phyloP scores from a whole-genome alignment of 192 early-diverging fungal genomes.

The Backusella westeae region DNA sequence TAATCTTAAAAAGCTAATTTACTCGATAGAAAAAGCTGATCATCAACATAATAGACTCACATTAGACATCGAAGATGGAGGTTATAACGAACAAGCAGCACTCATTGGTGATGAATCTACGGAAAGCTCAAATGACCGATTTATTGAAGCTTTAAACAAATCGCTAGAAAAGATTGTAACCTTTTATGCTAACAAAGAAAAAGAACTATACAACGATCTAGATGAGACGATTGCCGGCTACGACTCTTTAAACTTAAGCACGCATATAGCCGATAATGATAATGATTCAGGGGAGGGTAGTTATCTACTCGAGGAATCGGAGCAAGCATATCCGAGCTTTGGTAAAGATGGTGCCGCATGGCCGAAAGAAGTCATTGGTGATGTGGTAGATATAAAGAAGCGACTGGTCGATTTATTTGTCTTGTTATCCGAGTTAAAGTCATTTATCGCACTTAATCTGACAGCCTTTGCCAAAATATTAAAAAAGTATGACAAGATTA shows the following conservation, averaged over 20 bases:
- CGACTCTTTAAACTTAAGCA: neutral
- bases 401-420: slow-evolving; percentile 77
- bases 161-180: slow-evolving; percentile 78
- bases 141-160: slow-evolving; percentile 76
- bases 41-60: neutral
- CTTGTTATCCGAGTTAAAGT: slow-evolving; percentile 78
- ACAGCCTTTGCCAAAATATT: slow-evolving; percentile 94
- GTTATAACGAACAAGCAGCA: slow-evolving; percentile 31
- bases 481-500: slow-evolving; percentile 98
- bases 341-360: neutral
- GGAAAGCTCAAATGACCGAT: slow-evolving; percentile 46
- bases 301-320: neutral
- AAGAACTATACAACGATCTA: slow-evolving; percentile 68
- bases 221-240: slow-evolving; percentile 27
- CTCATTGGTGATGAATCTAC: slow-evolving; percentile 24
- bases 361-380: neutral
- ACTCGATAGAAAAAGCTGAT: slow-evolving; percentile 66
- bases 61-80: slow-evolving; percentile 34
- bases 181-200: slow-evolving; percentile 85
- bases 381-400: slow-evolving; percentile 15
- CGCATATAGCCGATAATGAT: neutral
- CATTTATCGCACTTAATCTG: slow-evolving; percentile 85
- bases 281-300: neutral
- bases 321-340: neutral
- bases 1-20: slow-evolving; percentile 76